These are phyloP conservation scores for Ascodesmis nigricans DNA, from an alignment of 495 filamentous ascomycete species.

Conservation along the genomic window DNA sequence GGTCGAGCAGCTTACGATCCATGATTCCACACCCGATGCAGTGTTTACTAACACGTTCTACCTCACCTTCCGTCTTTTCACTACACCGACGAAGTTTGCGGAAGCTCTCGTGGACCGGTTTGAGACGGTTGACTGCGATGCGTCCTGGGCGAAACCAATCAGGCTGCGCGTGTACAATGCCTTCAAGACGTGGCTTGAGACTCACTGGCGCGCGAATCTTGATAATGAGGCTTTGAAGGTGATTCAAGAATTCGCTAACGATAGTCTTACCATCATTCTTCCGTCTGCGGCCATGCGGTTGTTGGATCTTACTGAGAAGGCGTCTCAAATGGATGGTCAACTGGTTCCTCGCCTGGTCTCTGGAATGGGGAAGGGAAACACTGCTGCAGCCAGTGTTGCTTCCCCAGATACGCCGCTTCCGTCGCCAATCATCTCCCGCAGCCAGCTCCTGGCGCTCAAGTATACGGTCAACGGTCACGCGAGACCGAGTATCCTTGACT, in stretches of 20 bases:
- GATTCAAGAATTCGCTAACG: slow-evolving; percentile 59
- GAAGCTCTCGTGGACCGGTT: slow-evolving; percentile 70
- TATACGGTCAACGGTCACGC: slow-evolving; percentile 46
- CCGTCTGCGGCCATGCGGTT: slow-evolving; percentile 63
- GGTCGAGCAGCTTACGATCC: slow-evolving; percentile 79
- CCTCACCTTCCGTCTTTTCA: slow-evolving; percentile 89
- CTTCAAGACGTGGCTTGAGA: slow-evolving; percentile 93
- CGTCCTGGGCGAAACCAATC: slow-evolving; percentile 45
- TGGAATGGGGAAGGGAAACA: slow-evolving; percentile 70
- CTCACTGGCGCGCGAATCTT: slow-evolving; percentile 68
- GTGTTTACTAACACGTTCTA: slow-evolving; percentile 91
- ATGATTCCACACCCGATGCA: slow-evolving; percentile 80
- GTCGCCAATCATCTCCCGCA: slow-evolving; percentile 44
- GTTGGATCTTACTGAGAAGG: slow-evolving; percentile 55
- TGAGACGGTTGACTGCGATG: slow-evolving; percentile 65
- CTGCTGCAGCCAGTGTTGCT: slow-evolving; percentile 44
- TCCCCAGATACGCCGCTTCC: slow-evolving; percentile 50
- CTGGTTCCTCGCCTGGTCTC: slow-evolving; percentile 73
- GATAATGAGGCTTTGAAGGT: slow-evolving; percentile 52
- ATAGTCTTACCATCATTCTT: slow-evolving; percentile 39
- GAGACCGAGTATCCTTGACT: slow-evolving; percentile 57
- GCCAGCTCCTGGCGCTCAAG: slow-evolving; percentile 48
- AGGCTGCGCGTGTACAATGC: slow-evolving; percentile 85
- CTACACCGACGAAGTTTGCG: slow-evolving; percentile 57
- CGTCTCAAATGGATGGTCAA: slow-evolving; percentile 49